phyloP scores from a whole-genome alignment of 192 early-diverging fungal genomes.

The Phycomyces blakesleeanus region DNA sequence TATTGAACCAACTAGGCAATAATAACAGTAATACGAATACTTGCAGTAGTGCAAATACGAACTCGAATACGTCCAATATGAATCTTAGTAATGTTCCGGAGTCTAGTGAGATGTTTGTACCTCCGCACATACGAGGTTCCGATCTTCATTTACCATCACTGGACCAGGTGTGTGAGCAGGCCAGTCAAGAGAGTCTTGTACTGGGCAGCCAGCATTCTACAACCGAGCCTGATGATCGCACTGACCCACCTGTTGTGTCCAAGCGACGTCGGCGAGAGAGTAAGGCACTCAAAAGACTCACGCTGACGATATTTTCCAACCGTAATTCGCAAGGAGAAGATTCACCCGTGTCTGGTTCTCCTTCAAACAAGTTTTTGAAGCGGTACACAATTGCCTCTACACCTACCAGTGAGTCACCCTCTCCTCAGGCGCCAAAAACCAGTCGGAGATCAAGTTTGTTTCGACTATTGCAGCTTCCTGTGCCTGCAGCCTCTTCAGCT shows the following conservation, averaged over 20 bases:
- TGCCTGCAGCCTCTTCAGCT: background rate
- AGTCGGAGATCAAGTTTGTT: background rate
- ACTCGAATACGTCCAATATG: no score
- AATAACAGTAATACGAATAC: no score
- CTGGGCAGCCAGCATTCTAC: no score
- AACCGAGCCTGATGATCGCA: no score
- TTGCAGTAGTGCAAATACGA: no score
- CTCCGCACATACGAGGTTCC: no score
- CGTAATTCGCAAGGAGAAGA: background rate
- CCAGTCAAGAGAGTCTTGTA: no score
- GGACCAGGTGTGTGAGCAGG: no score
- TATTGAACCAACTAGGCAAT: no score
- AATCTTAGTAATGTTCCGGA: no score
- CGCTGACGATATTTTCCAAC: constrained; percentile 1
- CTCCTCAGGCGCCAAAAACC: background rate
- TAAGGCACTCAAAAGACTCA: background rate
- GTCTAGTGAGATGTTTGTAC: no score
- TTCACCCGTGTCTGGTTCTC: background rate
- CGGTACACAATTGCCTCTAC: background rate
- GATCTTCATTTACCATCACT: no score
- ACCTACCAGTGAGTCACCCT: background rate
- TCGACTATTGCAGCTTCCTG: background rate
- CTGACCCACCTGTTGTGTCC: background rate
- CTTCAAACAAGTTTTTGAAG: background rate
- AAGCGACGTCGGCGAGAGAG: background rate